Evolutionary conservation across 2,329 filamentous ascomycete genomes (phyloP).

Genomic region (Immersiporthe knoxdaviesiana): DNA sequence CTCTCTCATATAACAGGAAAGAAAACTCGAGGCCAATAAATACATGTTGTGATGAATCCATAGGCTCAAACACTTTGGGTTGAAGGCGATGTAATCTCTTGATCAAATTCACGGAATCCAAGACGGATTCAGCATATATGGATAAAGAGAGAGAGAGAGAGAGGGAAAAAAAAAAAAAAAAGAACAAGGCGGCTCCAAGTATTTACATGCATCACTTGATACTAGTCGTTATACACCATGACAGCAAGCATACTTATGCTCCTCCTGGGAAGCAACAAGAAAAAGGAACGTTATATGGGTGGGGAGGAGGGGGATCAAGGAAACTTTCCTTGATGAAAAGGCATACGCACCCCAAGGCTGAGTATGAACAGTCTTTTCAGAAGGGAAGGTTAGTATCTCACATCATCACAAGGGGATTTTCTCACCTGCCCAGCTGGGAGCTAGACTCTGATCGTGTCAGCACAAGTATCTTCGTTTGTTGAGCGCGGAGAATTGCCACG

Average conservation of each 20-base stretch:
- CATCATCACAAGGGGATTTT: not conserved
- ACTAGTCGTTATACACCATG: not conserved
- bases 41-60: not conserved
- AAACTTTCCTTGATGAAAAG: not conserved
- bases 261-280: not conserved
- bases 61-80: not conserved
- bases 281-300: not conserved
- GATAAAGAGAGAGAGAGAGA: no score
- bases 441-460: constrained; percentile 37
- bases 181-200: not conserved
- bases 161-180: not conserved
- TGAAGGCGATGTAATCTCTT: not conserved
- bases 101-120: no score
- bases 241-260: not conserved
- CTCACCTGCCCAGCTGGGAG: constrained; percentile 20
- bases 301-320: not conserved
- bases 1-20: not conserved
- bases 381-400: constrained; percentile 15
- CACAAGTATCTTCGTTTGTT: constrained; percentile 32
- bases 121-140: no score
- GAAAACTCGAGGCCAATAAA: not conserved
- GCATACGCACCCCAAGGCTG: no score
- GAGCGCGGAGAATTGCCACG: constrained; percentile 31
- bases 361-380: no score
- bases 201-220: not conserved